These are phyloP conservation scores for Hydnum rufescens DNA, from an alignment of 768 basidiomycete species.

Conservation along the genomic window DNA sequence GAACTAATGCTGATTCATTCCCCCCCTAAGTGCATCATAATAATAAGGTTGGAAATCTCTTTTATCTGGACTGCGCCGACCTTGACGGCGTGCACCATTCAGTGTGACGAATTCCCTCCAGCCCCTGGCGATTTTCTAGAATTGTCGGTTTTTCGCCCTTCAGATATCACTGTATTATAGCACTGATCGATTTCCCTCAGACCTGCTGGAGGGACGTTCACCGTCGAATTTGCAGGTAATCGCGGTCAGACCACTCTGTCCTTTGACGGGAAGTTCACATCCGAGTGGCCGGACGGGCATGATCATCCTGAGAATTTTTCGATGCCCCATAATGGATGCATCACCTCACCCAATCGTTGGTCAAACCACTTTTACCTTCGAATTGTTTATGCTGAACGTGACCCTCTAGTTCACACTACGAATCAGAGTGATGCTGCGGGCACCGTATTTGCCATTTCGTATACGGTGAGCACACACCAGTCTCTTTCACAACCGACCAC, in stretches of 20 bases:
- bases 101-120: background rate
- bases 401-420: background rate
- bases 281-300: background rate
- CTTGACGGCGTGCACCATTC: background rate
- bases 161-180: background rate
- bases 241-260: background rate
- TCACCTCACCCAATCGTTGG: background rate
- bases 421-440: slow-evolving; percentile 1
- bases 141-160: background rate
- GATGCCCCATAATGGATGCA: background rate
- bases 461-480: background rate
- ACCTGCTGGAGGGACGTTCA: background rate
- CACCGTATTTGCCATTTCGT: background rate
- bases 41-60: background rate
- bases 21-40: background rate
- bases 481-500: background rate
- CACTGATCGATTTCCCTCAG: background rate
- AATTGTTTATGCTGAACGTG: background rate
- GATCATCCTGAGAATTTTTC: background rate
- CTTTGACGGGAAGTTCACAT: background rate
- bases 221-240: background rate
- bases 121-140: background rate
- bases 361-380: too few relatives aligned
- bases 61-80: background rate
- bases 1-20: background rate